These are phyloP conservation scores for Colletotrichum spinosum DNA, from an alignment of 2,329 filamentous ascomycete species.

Conservation along the genomic window DNA sequence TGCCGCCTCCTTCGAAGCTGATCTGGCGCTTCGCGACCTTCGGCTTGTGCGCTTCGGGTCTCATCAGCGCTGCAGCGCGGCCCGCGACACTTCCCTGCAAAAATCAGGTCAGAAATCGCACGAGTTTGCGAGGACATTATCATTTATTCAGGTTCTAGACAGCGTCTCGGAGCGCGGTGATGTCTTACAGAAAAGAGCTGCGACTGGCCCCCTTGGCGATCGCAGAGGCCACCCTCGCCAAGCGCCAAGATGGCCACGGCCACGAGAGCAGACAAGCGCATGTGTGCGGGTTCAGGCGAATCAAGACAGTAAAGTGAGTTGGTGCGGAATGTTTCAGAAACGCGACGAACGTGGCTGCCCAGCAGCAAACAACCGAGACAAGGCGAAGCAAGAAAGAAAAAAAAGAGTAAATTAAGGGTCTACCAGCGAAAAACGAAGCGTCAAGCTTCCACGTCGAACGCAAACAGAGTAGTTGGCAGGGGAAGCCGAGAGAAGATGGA, in stretches of 20 bases:
- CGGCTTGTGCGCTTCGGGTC: conserved; percentile 3
- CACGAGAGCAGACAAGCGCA: conserved; percentile 16
- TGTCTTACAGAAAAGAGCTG: conserved; percentile 14
- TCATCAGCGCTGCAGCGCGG: conserved; percentile 29
- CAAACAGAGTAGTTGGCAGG: background rate
- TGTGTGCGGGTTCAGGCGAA: conserved; percentile 1
- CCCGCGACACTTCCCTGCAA: conserved; percentile 23
- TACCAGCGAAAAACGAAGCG: conserved; percentile 11
- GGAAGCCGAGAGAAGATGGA: conserved; percentile 1
- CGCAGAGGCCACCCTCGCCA: conserved; percentile 26
- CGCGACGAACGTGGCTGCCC: background rate
- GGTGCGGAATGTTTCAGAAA: background rate
- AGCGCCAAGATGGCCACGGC: conserved; percentile 24
- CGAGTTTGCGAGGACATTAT: background rate
- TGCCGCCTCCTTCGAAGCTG: conserved; percentile 21
- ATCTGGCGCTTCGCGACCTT: conserved; percentile 20
- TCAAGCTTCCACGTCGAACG: conserved; percentile 10
- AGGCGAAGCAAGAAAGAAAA: background rate
- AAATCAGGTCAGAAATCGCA: background rate
- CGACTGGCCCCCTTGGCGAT: conserved; percentile 31
- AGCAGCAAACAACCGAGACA: conserved; percentile 21
- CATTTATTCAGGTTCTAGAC: background rate
- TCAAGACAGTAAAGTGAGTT: background rate
- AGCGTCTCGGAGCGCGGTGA: background rate
- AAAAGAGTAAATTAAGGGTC: background rate